A percentile compares a stretch with the other conserved stretches of the same genome.
Evolutionary conservation across 2,329 filamentous ascomycete species (phyloP).

Genomic region (Fusarium citri): DNA sequence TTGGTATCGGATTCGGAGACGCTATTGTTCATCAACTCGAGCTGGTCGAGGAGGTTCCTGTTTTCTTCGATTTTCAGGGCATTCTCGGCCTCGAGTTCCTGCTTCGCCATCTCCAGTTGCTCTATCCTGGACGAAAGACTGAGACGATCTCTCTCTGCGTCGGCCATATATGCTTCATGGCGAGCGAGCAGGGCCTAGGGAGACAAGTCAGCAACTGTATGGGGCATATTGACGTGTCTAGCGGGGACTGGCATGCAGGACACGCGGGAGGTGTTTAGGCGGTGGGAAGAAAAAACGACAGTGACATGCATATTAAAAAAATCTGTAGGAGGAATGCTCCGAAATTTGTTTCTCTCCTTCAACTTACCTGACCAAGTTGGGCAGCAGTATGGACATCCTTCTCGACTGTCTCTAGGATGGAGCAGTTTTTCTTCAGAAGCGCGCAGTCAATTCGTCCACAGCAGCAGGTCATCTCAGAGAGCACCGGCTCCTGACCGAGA

Average conservation of each 20-base stretch:
- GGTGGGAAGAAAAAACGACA: constrained; percentile 11
- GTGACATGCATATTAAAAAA: constrained; percentile 2
- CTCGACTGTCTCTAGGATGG: constrained; percentile 82
- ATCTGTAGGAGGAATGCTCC: constrained; percentile 40
- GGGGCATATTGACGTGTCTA: constrained; percentile 28
- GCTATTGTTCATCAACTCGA: constrained; percentile 85
- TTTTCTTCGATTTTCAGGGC: constrained; percentile 85
- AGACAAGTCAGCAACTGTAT: constrained; percentile 71
- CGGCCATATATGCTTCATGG: constrained; percentile 94
- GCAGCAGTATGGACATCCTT: constrained; percentile 89
- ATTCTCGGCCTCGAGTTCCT: constrained; percentile 80
- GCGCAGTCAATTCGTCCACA: constrained; percentile 85
- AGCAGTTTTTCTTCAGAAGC: constrained; percentile 83
- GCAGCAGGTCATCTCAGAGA: constrained; percentile 74
- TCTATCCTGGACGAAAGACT: constrained; percentile 80
- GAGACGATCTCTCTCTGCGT: constrained; percentile 86
- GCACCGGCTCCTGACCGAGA: constrained; percentile 39
- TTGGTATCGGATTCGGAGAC: constrained; percentile 83
- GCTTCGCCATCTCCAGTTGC: constrained; percentile 79
- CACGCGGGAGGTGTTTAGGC: constrained; percentile 15
- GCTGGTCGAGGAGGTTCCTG: constrained; percentile 79
- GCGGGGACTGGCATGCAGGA: constrained; percentile 42
- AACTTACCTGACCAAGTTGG: constrained; percentile 88
- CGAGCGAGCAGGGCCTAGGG: constrained; percentile 86
- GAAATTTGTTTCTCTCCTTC: constrained; percentile 33